Percentiles rank a stretch among this genome's conserved stretches.
Conservation (phyloP, 140 eudicot genomes). For the Anethum foeniculum region DNA sequence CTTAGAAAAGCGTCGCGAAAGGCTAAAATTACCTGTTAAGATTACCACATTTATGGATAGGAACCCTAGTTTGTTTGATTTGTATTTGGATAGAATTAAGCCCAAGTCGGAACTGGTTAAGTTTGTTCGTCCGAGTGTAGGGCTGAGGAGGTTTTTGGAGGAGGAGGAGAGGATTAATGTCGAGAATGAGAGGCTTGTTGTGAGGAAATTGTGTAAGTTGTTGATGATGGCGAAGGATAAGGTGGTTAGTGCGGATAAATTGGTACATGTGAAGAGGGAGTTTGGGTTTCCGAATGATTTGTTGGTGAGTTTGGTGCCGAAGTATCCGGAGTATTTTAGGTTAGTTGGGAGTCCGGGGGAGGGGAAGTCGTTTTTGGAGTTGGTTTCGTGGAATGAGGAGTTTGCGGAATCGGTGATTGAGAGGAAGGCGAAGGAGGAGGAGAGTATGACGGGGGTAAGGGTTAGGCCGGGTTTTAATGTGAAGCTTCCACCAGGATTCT, state of each 20-base stretch:
- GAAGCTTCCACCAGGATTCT: slow-evolving; percentile 12
- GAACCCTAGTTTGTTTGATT: slow-evolving; percentile 66
- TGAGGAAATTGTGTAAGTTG: slow-evolving; percentile 42
- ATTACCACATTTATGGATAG: slow-evolving; percentile 40
- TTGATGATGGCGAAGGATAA: slow-evolving; percentile 45
- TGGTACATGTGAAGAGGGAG: slow-evolving; percentile 42
- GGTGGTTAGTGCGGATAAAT: slow-evolving; percentile 36
- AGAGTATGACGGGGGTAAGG: background rate
- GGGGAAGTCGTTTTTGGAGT: slow-evolving; percentile 34
- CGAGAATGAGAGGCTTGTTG: slow-evolving; percentile 51
- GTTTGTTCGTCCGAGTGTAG: slow-evolving; percentile 42
- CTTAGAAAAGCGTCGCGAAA: slow-evolving; percentile 60
- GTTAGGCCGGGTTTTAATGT: slow-evolving; percentile 8
- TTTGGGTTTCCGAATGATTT: slow-evolving; percentile 54
- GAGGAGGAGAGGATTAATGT: slow-evolving; percentile 43
- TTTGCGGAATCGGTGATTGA: slow-evolving; percentile 34
- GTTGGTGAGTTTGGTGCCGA: slow-evolving; percentile 31
- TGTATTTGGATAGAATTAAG: slow-evolving; percentile 52
- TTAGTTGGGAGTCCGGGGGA: slow-evolving; percentile 35
- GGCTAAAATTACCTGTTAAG: slow-evolving; percentile 44
- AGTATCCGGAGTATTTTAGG: slow-evolving; percentile 35
- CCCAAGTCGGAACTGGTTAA: slow-evolving; percentile 54
- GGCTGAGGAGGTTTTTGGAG: slow-evolving; percentile 40
- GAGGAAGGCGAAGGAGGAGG: slow-evolving; percentile 25
- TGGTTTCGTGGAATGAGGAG: slow-evolving; percentile 37